Base-by-base conservation (phyloP, 2,329 filamentous ascomycete species). In the Fusarium kyushuense region DNA sequence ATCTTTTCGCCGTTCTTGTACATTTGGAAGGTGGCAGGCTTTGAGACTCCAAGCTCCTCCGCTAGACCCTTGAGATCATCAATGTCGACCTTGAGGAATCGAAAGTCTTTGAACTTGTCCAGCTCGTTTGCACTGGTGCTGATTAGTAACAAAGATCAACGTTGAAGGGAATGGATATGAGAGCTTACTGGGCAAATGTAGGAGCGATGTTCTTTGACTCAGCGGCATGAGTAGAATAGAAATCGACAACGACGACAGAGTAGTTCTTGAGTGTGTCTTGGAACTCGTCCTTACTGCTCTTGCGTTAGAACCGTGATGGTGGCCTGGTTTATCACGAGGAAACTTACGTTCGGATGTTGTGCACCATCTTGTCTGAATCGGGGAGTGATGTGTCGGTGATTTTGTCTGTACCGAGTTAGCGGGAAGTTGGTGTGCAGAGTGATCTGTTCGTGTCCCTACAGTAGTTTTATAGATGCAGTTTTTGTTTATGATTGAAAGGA, bases 61-160 rank as follows among this genome's bases (percentile, higher is more conserved):
- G 51, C 53, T 2, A 69, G 27, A 1, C 32, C 53, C 21, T 57
- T 43, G n/a, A 69, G 52, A 1, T 69, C 61, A n/a, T 69, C 56
- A 1, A 69, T 66, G 6, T 69, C 57, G 7, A 69, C 58, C 29
- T 69, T 69, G 36, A 66, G 29, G 23, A 69, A 69, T 8, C 65
- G 55, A 19, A 69, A 55, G 23, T 69, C 65, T 32, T 67, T 69
- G 57, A 66, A 69, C 29, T 63, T 58, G 11, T 69, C 65, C 25
- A 69, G 14, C n/a, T 69, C 56, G 3, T 69, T 51, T 10, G 48
- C 51, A 8, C 65, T 69, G 14, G 6, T 0, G 1, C 1, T 6
- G 0, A 19, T 59, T 14, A 46, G 7, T 19, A 7, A 2, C 2
- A 10, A 1, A 7, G 5, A 1, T 9, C 14, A 10, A 17, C 3